Evolutionary conservation across 1,139 yeast genomes (phyloP).

Genomic region (Scheffersomyces quercinus): DNA sequence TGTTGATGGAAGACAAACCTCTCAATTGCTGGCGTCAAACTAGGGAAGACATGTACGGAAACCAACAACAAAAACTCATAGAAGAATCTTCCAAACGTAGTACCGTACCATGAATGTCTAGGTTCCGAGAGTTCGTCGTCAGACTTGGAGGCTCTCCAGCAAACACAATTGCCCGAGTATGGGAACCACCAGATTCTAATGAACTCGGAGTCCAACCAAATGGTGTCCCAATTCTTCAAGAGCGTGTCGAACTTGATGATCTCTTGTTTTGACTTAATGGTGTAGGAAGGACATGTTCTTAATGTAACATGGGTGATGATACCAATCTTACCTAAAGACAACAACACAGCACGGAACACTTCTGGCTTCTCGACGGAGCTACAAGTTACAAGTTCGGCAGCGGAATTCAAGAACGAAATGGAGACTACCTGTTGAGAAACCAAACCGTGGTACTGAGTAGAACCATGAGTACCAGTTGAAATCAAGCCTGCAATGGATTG

Average conservation of each 20-base stretch:
- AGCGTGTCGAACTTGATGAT: conserved; percentile 75
- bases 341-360: conserved; percentile 77
- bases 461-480: conserved; percentile 96
- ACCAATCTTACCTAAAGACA: conserved; percentile 91
- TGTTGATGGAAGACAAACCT: conserved; percentile 81
- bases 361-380: conserved; percentile 69
- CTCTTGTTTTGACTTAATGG: conserved; percentile 79
- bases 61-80: conserved; percentile 80
- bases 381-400: conserved; percentile 70
- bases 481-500: conserved; percentile 94
- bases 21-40: conserved; percentile 82
- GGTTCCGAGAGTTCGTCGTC: conserved; percentile 65
- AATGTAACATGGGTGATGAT: conserved; percentile 86
- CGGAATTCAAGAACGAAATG: conserved; percentile 68
- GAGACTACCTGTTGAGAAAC: conserved; percentile 86
- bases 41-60: conserved; percentile 70
- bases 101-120: conserved; percentile 83
- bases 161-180: conserved; percentile 76
- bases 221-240: conserved; percentile 62
- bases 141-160: conserved; percentile 86
- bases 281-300: conserved; percentile 81
- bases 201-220: conserved; percentile 91
- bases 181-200: conserved; percentile 99
- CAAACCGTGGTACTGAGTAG: conserved; percentile 88
- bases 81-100: conserved; percentile 70